A percentile compares a stretch with the other conserved stretches of the same genome.
Evolutionary conservation across 306 rosid species (phyloP).

Genomic region (Calophaca sinica): DNA sequence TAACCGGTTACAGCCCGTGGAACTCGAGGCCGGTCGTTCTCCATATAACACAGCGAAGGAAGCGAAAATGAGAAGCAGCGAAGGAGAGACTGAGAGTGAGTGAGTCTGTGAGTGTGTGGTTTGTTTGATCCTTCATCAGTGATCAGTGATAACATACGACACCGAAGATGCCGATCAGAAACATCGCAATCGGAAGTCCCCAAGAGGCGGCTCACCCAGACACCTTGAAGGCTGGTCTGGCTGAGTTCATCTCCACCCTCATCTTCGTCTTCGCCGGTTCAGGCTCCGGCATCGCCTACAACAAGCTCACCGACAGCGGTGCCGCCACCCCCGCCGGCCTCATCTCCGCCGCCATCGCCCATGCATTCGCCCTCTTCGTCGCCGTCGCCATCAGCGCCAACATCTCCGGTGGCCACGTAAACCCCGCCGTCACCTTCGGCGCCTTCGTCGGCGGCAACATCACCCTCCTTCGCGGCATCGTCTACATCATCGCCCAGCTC

Average conservation of each 20-base stretch:
- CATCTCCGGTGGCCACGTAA: slow-evolving; percentile 96
- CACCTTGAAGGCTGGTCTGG: slow-evolving; percentile 69
- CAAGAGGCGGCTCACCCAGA: slow-evolving; percentile 71
- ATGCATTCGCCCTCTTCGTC: slow-evolving; percentile 81
- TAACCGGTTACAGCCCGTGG: slow-evolving; percentile 64
- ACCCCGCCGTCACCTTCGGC: slow-evolving; percentile 96
- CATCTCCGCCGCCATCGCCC: slow-evolving; percentile 74
- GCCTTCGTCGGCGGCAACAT: slow-evolving; percentile 87
- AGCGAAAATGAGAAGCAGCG: slow-evolving; percentile 33
- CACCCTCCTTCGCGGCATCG: slow-evolving; percentile 72
- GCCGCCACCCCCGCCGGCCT: slow-evolving; percentile 70
- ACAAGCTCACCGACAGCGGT: slow-evolving; percentile 70
- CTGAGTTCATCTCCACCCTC: slow-evolving; percentile 88
- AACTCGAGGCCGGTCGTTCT: background rate
- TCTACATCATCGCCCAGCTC: slow-evolving; percentile 89
- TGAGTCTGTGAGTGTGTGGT: background rate
- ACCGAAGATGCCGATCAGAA: slow-evolving; percentile 71
- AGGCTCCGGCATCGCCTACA: slow-evolving; percentile 84
- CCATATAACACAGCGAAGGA: slow-evolving; percentile 50
- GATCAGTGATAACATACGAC: background rate
- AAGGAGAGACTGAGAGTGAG: slow-evolving; percentile 5
- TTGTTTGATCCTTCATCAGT: background rate
- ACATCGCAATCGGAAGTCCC: slow-evolving; percentile 73
- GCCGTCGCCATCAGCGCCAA: slow-evolving; percentile 78
- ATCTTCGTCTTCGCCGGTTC: slow-evolving; percentile 94